These are phyloP conservation scores for Babesia sp. DNA, from an alignment of 169 alveolate species.

Conservation along the genomic window DNA sequence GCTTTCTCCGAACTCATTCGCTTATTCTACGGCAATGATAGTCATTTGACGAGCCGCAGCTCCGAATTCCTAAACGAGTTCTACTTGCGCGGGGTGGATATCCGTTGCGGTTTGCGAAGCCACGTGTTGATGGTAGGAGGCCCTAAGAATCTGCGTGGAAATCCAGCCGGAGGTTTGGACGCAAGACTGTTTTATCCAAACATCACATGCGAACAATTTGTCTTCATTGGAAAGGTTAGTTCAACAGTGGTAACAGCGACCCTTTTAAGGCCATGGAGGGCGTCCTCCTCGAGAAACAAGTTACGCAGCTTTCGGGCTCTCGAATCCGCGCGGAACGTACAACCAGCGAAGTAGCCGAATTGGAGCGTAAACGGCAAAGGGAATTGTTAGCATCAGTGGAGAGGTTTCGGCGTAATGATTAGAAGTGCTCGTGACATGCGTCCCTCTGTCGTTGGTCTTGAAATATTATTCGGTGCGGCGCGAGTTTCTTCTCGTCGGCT, in stretches of 20 bases:
- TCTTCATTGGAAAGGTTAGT: slow-evolving; percentile 43
- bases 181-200: slow-evolving; percentile 49
- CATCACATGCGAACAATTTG: slow-evolving; percentile 61
- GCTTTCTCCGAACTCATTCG: slow-evolving; percentile 45
- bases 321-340: slow-evolving; percentile 18
- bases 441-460: slow-evolving; percentile 49
- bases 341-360: background rate
- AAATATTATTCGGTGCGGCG: slow-evolving; percentile 58
- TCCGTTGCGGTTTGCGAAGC: slow-evolving; percentile 51
- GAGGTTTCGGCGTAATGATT: background rate
- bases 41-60: background rate
- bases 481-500: slow-evolving; percentile 38
- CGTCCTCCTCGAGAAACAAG: slow-evolving; percentile 39
- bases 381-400: background rate
- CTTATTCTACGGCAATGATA: slow-evolving; percentile 27
- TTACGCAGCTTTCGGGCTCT: slow-evolving; percentile 21
- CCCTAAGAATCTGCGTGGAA: slow-evolving; percentile 62
- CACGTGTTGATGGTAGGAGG: slow-evolving; percentile 70
- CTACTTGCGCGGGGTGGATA: slow-evolving; percentile 57
- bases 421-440: slow-evolving; percentile 32
- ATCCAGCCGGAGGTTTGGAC: slow-evolving; percentile 60
- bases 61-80: slow-evolving; percentile 60
- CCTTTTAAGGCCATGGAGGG: slow-evolving; percentile 51
- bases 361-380: slow-evolving; percentile 22
- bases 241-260: too few species aligned